phyloP scores from a whole-genome alignment of 192 early-diverging fungal genomes.

The Umbelopsis ramanniana region DNA sequence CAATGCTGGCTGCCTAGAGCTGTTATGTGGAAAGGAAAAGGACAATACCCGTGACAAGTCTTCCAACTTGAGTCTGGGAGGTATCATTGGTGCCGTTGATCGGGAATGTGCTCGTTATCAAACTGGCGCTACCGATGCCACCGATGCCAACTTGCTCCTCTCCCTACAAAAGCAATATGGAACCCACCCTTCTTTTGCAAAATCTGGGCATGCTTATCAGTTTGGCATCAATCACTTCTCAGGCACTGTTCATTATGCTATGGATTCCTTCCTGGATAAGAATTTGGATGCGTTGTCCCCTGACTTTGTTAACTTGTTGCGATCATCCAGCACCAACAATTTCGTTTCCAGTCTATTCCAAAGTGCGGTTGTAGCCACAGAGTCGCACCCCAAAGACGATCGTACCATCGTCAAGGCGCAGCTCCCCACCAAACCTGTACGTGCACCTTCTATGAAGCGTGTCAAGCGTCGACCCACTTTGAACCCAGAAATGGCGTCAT shows the following conservation, averaged over 20 bases:
- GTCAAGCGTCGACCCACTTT: slow-evolving; percentile 35
- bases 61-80: slow-evolving; percentile 40
- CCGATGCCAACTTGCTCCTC: slow-evolving; percentile 50
- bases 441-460: slow-evolving; percentile 70
- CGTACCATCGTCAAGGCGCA: slow-evolving; percentile 79
- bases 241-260: slow-evolving; percentile 76
- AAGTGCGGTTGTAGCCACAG: slow-evolving; percentile 69
- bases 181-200: slow-evolving; percentile 45
- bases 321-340: slow-evolving; percentile 68
- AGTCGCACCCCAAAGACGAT: slow-evolving; percentile 77
- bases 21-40: slow-evolving; percentile 58
- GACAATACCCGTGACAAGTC: slow-evolving; percentile 34
- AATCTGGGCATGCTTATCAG: slow-evolving; percentile 39
- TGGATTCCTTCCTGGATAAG: slow-evolving; percentile 76
- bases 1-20: slow-evolving; percentile 55
- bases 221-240: slow-evolving; percentile 83
- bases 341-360: slow-evolving; percentile 81
- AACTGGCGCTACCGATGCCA: slow-evolving; percentile 48
- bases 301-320: slow-evolving; percentile 86
- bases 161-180: slow-evolving; percentile 41
- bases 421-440: slow-evolving; percentile 71
- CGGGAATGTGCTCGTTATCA: slow-evolving; percentile 48
- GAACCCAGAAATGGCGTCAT: slow-evolving; percentile 5
- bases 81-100: slow-evolving; percentile 51
- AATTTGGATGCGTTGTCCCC: slow-evolving; percentile 74